Evolutionary conservation across 768 basidiomycete genomes (phyloP).

Genomic region (Nevesoporus exiguus): DNA sequence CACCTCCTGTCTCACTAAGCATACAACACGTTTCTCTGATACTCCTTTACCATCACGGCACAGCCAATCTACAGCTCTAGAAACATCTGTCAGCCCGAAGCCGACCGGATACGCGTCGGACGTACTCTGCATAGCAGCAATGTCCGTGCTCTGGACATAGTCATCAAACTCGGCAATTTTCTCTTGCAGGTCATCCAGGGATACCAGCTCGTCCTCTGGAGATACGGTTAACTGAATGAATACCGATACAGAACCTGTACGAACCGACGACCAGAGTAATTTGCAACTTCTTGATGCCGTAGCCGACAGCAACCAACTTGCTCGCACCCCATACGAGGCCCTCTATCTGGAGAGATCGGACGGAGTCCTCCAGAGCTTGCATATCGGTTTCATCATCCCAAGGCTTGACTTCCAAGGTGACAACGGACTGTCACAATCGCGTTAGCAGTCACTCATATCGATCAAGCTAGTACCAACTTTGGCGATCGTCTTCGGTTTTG

Average conservation of each 20-base stretch:
- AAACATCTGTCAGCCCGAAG: constrained; percentile 3
- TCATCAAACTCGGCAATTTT: constrained; percentile 82
- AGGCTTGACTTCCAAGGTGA: constrained; percentile 97
- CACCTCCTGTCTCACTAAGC: constrained; percentile 4
- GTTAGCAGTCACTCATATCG: constrained; percentile 9
- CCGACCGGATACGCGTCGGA: background rate
- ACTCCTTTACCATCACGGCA: background rate
- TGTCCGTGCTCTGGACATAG: constrained; percentile 86
- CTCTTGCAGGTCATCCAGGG: constrained; percentile 91
- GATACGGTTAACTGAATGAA: background rate
- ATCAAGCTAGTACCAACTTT: constrained; percentile 52
- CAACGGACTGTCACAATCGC: constrained; percentile 76
- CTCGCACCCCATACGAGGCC: constrained; percentile 96
- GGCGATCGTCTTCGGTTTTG: constrained; percentile 81
- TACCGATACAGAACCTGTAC: constrained; percentile 14
- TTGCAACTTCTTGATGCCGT: constrained; percentile 91
- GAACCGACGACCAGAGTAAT: constrained; percentile 57
- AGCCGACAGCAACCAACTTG: constrained; percentile 91
- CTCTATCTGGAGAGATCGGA: constrained; percentile 82
- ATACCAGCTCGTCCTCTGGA: constrained; percentile 92
- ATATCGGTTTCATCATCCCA: constrained; percentile 99
- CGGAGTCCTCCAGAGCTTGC: constrained; percentile 75
- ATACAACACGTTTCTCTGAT: constrained; percentile 3
- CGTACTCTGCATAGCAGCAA: constrained; percentile 91
- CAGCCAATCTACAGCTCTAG: constrained; percentile 21